These are phyloP conservation scores for Penicillium thymicola DNA, from an alignment of 2,329 filamentous ascomycete species.

Conservation along the genomic window DNA sequence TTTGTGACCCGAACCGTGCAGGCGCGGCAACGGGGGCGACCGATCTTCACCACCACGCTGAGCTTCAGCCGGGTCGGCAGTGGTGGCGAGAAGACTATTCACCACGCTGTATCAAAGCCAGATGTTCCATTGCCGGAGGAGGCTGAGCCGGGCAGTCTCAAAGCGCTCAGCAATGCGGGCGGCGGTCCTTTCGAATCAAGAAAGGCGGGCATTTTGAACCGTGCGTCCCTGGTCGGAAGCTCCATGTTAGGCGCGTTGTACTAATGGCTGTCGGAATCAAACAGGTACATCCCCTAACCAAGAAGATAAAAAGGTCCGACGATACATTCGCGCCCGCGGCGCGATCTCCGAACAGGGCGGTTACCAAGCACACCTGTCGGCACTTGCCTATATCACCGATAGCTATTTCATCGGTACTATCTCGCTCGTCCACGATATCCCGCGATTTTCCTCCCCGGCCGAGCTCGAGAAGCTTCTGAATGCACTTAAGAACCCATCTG, in stretches of 20 bases:
- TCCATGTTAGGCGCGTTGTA: no score
- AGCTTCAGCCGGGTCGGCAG: constrained; percentile 70
- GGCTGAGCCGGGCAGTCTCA: constrained; percentile 27
- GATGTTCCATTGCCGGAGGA: constrained; percentile 45
- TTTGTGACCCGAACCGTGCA: constrained; percentile 96
- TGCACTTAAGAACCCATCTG: constrained; percentile 43
- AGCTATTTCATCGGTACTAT: constrained; percentile 92
- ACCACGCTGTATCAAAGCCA: constrained; percentile 65
- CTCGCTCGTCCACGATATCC: constrained; percentile 73
- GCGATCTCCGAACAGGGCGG: constrained; percentile 70
- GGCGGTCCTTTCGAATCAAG: constrained; percentile 58
- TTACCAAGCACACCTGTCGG: constrained; percentile 75
- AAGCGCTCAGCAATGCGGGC: constrained; percentile 28
- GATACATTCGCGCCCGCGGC: constrained; percentile 53
- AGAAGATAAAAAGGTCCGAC: constrained; percentile 64
- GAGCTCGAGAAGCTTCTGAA: constrained; percentile 41
- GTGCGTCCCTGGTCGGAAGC: constrained; percentile 26
- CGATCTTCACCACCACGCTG: constrained; percentile 94
- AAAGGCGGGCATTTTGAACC: constrained; percentile 56
- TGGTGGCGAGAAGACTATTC: constrained; percentile 53
- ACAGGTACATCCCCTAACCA: constrained; percentile 49
- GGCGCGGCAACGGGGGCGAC: constrained; percentile 78
- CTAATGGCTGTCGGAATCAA: constrained; percentile 17
- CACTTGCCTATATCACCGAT: constrained; percentile 90
- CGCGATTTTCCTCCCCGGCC: constrained; percentile 62